phyloP scores from a whole-genome alignment of 2,329 filamentous ascomycete species.

The Chaetoscypha palmicola region DNA sequence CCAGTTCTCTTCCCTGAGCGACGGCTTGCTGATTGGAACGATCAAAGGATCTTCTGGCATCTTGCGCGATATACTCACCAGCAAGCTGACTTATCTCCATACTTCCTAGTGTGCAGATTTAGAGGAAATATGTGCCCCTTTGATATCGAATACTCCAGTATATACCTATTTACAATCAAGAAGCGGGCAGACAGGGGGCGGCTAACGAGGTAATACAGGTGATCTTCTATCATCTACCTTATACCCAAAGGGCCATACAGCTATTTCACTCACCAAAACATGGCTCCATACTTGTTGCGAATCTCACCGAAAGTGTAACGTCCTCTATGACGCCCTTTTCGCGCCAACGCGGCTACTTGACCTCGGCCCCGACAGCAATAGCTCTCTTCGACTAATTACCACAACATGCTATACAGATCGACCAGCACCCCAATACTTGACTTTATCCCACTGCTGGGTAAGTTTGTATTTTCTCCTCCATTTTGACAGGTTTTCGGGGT shows the following conservation, averaged over 20 bases:
- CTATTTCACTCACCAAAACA: constrained; percentile 5
- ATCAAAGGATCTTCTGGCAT: constrained; percentile 2
- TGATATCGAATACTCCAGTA: constrained; percentile 13
- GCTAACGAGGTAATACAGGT: background rate
- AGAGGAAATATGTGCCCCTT: constrained; percentile 4
- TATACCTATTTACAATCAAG: no score
- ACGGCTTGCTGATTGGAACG: background rate
- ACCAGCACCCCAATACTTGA: constrained; percentile 6
- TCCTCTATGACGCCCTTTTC: constrained; percentile 11
- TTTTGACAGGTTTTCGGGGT: no score
- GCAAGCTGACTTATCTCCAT: background rate
- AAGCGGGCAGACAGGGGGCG: background rate
- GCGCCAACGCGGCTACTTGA: constrained; percentile 14
- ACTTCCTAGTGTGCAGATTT: constrained; percentile 7
- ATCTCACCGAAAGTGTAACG: constrained; percentile 8
- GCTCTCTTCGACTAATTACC: background rate
- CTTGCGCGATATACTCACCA: background rate
- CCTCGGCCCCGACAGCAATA: constrained; percentile 7
- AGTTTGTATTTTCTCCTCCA: no score
- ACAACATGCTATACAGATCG: background rate
- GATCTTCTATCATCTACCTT: constrained; percentile 6
- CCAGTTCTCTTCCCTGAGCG: background rate
- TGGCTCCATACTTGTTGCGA: constrained; percentile 12
- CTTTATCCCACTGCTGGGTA: constrained; percentile 17
- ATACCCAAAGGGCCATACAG: constrained; percentile 5